These are phyloP conservation scores for Saitozyma podzolica DNA, from an alignment of 768 basidiomycete genomes.

Conservation along the genomic window DNA sequence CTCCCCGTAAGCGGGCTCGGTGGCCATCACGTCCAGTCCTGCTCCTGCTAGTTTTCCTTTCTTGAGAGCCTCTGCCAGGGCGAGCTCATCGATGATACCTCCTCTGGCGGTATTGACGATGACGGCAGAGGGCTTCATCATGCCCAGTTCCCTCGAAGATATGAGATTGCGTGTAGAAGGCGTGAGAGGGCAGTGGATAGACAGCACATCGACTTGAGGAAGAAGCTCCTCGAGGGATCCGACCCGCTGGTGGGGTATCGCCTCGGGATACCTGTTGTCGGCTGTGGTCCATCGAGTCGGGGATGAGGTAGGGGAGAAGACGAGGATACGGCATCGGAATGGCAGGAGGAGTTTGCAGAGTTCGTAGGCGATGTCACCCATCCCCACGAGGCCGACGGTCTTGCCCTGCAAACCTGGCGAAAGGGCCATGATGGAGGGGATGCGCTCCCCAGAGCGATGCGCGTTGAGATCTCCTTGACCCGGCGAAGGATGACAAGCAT, in stretches of 20 bases:
- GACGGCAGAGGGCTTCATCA: conserved; percentile 43
- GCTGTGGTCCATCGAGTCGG: conserved; percentile 26
- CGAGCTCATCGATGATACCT: conserved; percentile 46
- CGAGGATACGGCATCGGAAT: conserved; percentile 47
- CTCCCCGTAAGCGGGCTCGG: conserved; percentile 40
- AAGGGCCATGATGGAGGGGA: conserved; percentile 33
- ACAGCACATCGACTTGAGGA: conserved; percentile 44
- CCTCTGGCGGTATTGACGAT: conserved; percentile 54
- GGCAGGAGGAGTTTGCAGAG: conserved; percentile 44
- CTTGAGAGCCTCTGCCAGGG: conserved; percentile 29
- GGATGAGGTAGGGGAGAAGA: conserved; percentile 48
- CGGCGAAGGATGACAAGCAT: conserved; percentile 34
- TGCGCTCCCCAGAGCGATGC: conserved; percentile 34
- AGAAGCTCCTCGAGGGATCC: conserved; percentile 44
- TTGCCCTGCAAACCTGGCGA: conserved; percentile 45
- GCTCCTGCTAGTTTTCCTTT: conserved; percentile 36
- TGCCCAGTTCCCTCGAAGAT: conserved; percentile 30
- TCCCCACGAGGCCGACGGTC: conserved; percentile 52
- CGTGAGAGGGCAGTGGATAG: conserved; percentile 51
- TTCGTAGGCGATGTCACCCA: conserved; percentile 50
- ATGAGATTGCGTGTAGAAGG: conserved; percentile 44
- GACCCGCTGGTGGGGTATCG: conserved; percentile 40
- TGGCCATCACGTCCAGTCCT: conserved; percentile 45
- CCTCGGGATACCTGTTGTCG: conserved; percentile 13
- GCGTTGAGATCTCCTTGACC: conserved; percentile 32